Percentiles rank a stretch among this genome's conserved stretches.
Conservation (phyloP, 305 asterid species). For the Solanum hybrid region DNA sequence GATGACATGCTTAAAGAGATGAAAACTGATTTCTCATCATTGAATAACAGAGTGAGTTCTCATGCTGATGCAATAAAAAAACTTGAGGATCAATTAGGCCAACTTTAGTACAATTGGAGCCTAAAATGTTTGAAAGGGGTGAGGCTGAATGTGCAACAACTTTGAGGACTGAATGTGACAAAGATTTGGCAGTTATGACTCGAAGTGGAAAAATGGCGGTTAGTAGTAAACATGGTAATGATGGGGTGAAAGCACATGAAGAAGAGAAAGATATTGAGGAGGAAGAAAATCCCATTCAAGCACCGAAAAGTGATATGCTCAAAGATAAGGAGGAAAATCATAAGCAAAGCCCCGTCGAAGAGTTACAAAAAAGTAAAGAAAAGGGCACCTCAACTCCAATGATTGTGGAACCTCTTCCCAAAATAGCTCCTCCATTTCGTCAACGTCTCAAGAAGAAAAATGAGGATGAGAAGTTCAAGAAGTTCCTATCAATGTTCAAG, state of each 20-base stretch:
- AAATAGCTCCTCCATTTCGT: background rate
- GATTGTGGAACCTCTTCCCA: background rate
- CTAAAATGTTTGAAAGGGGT: background rate
- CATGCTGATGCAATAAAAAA: background rate
- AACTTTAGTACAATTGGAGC: too few species aligned
- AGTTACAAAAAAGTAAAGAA: background rate
- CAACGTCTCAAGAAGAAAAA: background rate
- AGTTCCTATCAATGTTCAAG: background rate
- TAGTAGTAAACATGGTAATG: background rate
- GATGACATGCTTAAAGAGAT: background rate
- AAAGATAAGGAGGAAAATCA: background rate
- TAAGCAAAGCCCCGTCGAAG: too few species aligned
- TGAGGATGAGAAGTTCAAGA: background rate
- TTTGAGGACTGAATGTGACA: background rate
- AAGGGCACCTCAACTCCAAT: background rate
- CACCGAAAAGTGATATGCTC: background rate
- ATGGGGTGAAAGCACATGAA: background rate
- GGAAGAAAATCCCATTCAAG: background rate
- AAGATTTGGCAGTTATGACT: background rate
- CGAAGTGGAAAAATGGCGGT: background rate
- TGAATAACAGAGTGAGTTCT: background rate
- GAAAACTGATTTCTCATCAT: background rate
- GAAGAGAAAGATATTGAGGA: background rate
- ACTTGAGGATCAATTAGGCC: background rate
- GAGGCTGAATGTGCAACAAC: background rate